Base-by-base conservation (phyloP, 495 filamentous ascomycete genomes). In the Trypethelium eluteriae region DNA sequence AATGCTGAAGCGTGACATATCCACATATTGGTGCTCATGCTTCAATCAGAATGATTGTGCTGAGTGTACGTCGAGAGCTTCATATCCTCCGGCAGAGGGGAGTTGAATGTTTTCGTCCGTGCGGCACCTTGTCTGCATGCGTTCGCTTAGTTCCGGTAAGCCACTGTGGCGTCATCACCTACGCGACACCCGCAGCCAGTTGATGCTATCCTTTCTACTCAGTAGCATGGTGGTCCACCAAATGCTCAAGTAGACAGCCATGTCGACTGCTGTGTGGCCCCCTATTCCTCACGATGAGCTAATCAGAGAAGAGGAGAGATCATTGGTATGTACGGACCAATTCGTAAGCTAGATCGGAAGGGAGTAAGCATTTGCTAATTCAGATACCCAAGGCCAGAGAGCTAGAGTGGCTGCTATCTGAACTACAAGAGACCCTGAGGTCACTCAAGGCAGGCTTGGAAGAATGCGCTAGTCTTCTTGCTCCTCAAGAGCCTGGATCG, bases 401-500 rank as follows among this genome's bases (percentile, higher is more conserved):
- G 78, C 81, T 97, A 38, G 79, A 87, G 75, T 98, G 94, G 95
- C 89, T 98, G 6, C 81, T 97, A 63, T 77, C 82, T 47, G 85
- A 88, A 36, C 83, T 98, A 18, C 87, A 89, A 77, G 84, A 90
- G 61, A 91, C 88, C 18, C 83, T 98, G 41, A 79, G 79, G 38
- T 87, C 89, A 12, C 76, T 98, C 67, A 90, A 92, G 76, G 83
- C 85, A 72, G 92, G 93, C 61, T 86, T 98, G 16, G 85, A 92
- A 76, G 92, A 96, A 79, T 98, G 94, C 76, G 85, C 88, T 61
- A 83, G 85, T 35, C 84, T 98, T 9, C 84, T 98, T 41, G 85
- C 90, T 10, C 91, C 93, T 2, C 80, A 86, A 67, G 90, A 96
- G 70, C 87, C 88, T 1, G 89, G 89, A 12, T 90, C 86, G 64